Evolutionary conservation across 2,329 filamentous ascomycete species (phyloP).

Genomic region (Chaetomiaceae sp.): DNA sequence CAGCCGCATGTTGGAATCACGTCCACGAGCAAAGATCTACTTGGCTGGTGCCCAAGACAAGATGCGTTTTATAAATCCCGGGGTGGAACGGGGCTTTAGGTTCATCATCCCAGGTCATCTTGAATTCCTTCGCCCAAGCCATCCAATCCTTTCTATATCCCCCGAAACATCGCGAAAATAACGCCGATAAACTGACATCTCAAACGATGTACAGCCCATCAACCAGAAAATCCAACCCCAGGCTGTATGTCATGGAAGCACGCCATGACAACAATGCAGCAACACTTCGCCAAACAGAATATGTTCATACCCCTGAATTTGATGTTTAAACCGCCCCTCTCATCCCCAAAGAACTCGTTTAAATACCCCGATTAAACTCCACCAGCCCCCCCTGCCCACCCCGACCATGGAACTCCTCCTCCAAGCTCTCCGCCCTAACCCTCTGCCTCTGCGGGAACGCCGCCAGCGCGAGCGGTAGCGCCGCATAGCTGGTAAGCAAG

Average conservation of each 20-base stretch:
- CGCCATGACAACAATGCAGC: slow-evolving; percentile 1
- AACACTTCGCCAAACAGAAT: not conserved
- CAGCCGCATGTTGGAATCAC: too few species aligned
- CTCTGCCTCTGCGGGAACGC: slow-evolving; percentile 90
- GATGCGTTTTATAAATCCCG: not conserved
- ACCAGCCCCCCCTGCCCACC: slow-evolving; percentile 78
- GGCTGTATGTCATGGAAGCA: slow-evolving; percentile 3
- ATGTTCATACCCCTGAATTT: not conserved
- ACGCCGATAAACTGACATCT: not conserved
- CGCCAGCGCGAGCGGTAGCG: slow-evolving; percentile 81
- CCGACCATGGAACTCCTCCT: slow-evolving; percentile 78
- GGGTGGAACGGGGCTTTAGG: not conserved
- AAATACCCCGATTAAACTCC: slow-evolving; percentile 97
- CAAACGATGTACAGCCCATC: too few species aligned
- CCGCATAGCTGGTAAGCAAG: slow-evolving; percentile 78
- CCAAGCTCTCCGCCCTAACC: slow-evolving; percentile 69
- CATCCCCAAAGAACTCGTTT: slow-evolving; percentile 16
- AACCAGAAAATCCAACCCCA: not conserved
- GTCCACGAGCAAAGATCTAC: too few species aligned
- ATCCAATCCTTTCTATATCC: not conserved
- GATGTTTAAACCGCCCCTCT: not conserved
- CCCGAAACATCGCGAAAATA: too few species aligned
- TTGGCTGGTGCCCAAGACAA: not conserved
- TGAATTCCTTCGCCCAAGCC: too few species aligned
- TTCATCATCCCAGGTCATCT: too few species aligned